A percentile compares a stretch with the other conserved stretches of the same genome.
phyloP scores from a whole-genome alignment of 1,284 basidiomycete genomes.

The Microbotryum silenes-acaulis region DNA sequence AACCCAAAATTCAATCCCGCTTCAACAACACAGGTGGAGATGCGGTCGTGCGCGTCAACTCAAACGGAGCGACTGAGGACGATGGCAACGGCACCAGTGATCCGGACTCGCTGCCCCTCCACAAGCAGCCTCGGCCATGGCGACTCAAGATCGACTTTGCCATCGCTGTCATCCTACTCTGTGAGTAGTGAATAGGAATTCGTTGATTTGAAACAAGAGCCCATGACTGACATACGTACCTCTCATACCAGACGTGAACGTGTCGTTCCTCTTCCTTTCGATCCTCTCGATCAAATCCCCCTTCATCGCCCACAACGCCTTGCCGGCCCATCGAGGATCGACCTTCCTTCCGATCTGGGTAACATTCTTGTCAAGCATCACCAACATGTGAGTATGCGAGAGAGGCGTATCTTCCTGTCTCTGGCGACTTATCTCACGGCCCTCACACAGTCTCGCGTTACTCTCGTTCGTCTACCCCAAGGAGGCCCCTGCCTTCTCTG shows the following conservation, averaged over 20 bases:
- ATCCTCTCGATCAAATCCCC: conserved; percentile 13
- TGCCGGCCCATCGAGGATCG: conserved; percentile 23
- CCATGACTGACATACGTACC: not conserved
- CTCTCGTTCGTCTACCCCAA: conserved; percentile 24
- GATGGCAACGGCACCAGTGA: not conserved
- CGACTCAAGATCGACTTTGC: conserved; percentile 19
- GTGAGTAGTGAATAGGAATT: not conserved
- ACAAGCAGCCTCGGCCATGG: conserved; percentile 10
- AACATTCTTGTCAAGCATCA: conserved; percentile 17
- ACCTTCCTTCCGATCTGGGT: conserved; percentile 28
- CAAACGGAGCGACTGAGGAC: not conserved
- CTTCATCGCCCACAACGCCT: conserved; percentile 18
- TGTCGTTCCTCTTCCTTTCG: conserved; percentile 24
- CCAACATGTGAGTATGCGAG: conserved; percentile 11
- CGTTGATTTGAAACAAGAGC: too few relatives aligned
- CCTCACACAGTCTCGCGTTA: conserved; percentile 11
- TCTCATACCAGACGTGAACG: conserved; percentile 13
- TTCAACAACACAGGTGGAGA: conserved; percentile 2
- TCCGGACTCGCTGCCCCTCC: not conserved
- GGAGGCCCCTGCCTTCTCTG: conserved; percentile 18
- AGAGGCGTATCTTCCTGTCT: not conserved
- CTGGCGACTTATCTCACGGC: not conserved
- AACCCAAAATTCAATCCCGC: not conserved
- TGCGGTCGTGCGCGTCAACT: not conserved
- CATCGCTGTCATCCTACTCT: conserved; percentile 14